These are phyloP conservation scores for Whalleya microplaca DNA, from an alignment of 2,329 filamentous ascomycete genomes.

Conservation along the genomic window DNA sequence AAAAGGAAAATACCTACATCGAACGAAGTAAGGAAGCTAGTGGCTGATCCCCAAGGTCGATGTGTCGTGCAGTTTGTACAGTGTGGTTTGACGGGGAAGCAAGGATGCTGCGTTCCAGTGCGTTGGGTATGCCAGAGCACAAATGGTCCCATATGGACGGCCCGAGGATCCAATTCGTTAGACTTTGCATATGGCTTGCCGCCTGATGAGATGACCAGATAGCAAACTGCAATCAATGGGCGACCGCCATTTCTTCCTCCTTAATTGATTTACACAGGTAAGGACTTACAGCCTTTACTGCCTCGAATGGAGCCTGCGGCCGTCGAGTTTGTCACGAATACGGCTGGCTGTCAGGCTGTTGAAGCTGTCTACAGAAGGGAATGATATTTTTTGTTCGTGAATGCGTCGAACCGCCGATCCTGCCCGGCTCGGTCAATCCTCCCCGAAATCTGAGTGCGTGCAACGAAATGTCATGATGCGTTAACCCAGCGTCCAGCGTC, in stretches of 20 bases:
- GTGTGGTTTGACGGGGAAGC: constrained; percentile 28
- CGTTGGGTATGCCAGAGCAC: constrained; percentile 28
- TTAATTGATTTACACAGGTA: constrained; percentile 1
- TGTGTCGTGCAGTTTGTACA: constrained; percentile 7
- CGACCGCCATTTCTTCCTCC: constrained; percentile 15
- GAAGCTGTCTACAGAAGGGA: not conserved
- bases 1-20: constrained; percentile 16
- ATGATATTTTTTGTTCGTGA: not conserved
- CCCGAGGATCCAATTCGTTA: constrained; percentile 28
- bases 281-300: not conserved
- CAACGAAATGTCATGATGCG: constrained; percentile 1
- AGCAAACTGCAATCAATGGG: constrained; percentile 16
- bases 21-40: constrained; percentile 6
- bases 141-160: constrained; percentile 27
- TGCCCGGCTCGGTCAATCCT: constrained; percentile 1
- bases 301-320: not conserved
- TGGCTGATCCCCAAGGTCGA: constrained; percentile 20
- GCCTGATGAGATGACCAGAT: constrained; percentile 13
- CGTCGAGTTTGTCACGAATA: not conserved
- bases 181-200: constrained; percentile 14
- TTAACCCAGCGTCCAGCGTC: constrained; percentile 7
- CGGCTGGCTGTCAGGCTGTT: not conserved
- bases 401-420: not conserved
- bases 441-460: constrained; percentile 7
- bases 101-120: constrained; percentile 36